phyloP scores from a whole-genome alignment of 2,329 filamentous ascomycete species.

The Achaetomium macrosporum region DNA sequence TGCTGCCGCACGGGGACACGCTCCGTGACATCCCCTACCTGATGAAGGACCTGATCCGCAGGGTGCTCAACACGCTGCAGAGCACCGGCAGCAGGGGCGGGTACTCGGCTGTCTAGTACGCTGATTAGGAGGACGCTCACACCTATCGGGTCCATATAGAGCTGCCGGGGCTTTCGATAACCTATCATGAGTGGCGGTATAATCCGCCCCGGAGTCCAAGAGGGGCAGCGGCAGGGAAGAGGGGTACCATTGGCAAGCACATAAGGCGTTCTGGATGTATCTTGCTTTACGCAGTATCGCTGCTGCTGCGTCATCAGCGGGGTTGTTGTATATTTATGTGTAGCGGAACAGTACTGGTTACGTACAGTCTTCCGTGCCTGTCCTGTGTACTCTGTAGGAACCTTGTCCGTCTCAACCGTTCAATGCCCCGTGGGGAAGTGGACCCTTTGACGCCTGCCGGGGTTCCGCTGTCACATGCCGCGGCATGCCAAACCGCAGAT shows the following conservation, averaged over 20 bases:
- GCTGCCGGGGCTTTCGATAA: too few species aligned
- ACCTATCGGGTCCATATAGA: too few species aligned
- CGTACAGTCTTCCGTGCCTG: too few species aligned
- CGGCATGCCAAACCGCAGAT: not conserved
- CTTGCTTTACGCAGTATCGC: not conserved
- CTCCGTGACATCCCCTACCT: slow-evolving; percentile 90
- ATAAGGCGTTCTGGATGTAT: not conserved
- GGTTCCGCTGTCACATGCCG: not conserved
- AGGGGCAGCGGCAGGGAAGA: not conserved
- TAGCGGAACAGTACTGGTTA: not conserved
- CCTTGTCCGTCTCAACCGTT: too few species aligned
- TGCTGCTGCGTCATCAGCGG: not conserved
- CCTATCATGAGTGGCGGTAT: too few species aligned
- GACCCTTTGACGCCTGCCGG: not conserved
- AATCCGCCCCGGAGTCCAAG: not conserved
- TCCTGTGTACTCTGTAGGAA: too few species aligned
- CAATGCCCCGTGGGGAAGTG: not conserved
- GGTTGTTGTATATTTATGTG: slow-evolving; percentile 5
- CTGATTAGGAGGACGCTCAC: not conserved
- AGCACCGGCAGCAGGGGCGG: slow-evolving; percentile 79
- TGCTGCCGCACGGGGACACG: slow-evolving; percentile 86
- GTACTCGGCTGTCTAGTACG: slow-evolving; percentile 78
- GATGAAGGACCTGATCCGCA: slow-evolving; percentile 77
- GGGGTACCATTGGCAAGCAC: not conserved
- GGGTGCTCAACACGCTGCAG: slow-evolving; percentile 77